Evolutionary conservation across 192 early-diverging fungal species (phyloP), one percentile per base, ranked within the genome.

Genomic region (Coemansia sp.): DNA sequence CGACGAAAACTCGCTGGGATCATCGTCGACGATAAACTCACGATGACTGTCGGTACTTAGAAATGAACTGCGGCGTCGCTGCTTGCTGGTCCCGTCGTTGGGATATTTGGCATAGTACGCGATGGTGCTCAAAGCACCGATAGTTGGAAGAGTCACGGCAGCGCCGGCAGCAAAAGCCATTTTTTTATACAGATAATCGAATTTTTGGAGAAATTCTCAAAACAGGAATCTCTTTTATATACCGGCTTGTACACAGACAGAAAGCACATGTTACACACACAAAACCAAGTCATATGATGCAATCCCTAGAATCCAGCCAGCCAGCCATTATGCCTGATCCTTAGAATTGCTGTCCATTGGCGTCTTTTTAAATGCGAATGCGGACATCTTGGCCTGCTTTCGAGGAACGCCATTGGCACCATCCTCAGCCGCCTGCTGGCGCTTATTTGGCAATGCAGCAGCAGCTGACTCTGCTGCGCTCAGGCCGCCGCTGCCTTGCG

Each of bases 141-240:
- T 17, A 16, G 73, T 62, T 17, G 73, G 73, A 11, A 69, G 45
- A n/a, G 66, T 69, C 8, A 76, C 62, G 47, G 73, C 73, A 57
- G 73, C 73, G 10, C 66, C 73, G 16, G 73, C 73, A 62, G 73
- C 73, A 58, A 76, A 65, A 26, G 73, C 73, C 73, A 76, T 76
- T 26, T 51, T 38, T 21, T 26, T 51, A 26, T 21, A 41, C 6
- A 41, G 15, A 41, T 18, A 41, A 14, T 14, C n/a, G 40, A 3
- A 17, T 5, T 41, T 6, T 41, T 41, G 40, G 40, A n/a, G 3
- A 14, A n/a, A n/a, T n/a, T 17, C 40, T 6, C 5, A 3, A 41
- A n/a, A 41, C 40, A 41, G 5, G n/a, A 5, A 5, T 15, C 14
- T 7, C 14, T 41, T 41, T n/a, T 18, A 41, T n/a, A n/a, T n/a